Percentiles rank a stretch among this genome's conserved stretches.
These are phyloP conservation scores for Stagonosporopsis rhizophila DNA, from an alignment of 2,329 filamentous ascomycete species.

Conservation along the genomic window DNA sequence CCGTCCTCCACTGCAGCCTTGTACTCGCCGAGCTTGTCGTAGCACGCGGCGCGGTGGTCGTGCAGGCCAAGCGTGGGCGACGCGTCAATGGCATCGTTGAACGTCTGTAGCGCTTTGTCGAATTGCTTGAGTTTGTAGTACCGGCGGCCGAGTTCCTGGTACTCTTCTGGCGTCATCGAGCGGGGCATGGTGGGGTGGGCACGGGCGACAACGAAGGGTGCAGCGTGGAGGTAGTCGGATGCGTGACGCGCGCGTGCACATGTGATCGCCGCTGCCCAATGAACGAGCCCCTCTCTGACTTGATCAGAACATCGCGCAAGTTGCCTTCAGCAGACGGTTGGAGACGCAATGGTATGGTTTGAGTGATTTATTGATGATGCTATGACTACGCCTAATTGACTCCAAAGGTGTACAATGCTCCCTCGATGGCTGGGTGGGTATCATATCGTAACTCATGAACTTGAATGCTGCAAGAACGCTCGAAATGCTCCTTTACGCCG, in stretches of 20 bases:
- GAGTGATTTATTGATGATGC: conserved; percentile 18
- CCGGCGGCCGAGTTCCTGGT: conserved; percentile 43
- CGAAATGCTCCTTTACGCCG: conserved; percentile 20
- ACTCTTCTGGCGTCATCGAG: conserved; percentile 44
- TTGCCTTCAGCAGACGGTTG: not conserved
- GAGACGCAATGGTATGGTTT: not conserved
- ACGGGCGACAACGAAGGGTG: not conserved
- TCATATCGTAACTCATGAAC: conserved; percentile 22
- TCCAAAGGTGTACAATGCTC: conserved; percentile 16
- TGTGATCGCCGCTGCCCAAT: not conserved
- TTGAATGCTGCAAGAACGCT: conserved; percentile 17
- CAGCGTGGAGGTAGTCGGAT: not conserved
- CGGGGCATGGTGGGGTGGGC: conserved; percentile 32
- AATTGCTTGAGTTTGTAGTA: conserved; percentile 49
- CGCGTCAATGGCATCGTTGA: conserved; percentile 42
- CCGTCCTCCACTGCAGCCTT: conserved; percentile 63
- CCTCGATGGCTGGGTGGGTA: conserved; percentile 21
- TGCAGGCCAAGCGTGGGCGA: conserved; percentile 50
- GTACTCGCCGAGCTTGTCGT: conserved; percentile 60
- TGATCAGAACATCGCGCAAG: not conserved
- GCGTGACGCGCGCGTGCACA: conserved; percentile 6
- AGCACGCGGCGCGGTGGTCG: conserved; percentile 63
- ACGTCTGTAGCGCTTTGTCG: conserved; percentile 43
- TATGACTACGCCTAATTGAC: conserved; percentile 17
- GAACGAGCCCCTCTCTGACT: not conserved